phyloP scores from a whole-genome alignment of 202 grass and related monocot species.

The Panicum hallii region DNA sequence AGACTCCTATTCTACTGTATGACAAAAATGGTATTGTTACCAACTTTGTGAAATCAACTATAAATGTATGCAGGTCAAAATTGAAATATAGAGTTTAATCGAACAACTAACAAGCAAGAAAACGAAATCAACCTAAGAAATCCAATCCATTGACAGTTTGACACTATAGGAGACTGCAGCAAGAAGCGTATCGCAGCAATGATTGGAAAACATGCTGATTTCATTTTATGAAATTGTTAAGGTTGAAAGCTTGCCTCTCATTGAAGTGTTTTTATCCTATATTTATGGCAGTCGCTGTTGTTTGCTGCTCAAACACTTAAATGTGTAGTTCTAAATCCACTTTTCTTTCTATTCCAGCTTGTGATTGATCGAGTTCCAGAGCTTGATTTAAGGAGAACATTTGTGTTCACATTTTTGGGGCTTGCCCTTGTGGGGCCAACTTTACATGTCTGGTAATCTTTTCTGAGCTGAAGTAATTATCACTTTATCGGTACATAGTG shows the following conservation, averaged over 20 bases:
- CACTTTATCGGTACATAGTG: not conserved
- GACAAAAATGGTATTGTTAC: not conserved
- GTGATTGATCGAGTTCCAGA: constrained; percentile 62
- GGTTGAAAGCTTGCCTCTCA: not conserved
- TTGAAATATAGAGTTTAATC: too few relatives aligned
- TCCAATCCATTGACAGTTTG: not conserved
- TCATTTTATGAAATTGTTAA: not conserved
- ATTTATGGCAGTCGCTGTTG: not conserved
- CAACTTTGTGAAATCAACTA: not conserved
- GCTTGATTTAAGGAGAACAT: constrained; percentile 78
- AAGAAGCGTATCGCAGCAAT: not conserved
- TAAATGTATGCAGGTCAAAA: not conserved
- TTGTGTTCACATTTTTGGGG: constrained; percentile 88
- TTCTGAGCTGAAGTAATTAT: constrained; percentile 1
- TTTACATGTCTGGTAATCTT: constrained; percentile 79
- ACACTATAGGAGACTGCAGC: too few relatives aligned
- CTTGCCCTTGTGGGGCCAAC: constrained; percentile 82
- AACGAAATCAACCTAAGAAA: not conserved
- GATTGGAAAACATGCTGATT: not conserved
- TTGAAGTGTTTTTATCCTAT: not conserved
- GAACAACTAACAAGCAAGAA: not conserved
- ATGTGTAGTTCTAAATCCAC: constrained; percentile 6
- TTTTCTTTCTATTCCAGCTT: constrained; percentile 53
- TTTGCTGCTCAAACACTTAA: not conserved
- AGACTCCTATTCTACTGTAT: not conserved